Percentiles rank a stretch among this genome's conserved stretches.
Conservation (phyloP, 2,329 filamentous ascomycete genomes). For the Nemania serpens region DNA sequence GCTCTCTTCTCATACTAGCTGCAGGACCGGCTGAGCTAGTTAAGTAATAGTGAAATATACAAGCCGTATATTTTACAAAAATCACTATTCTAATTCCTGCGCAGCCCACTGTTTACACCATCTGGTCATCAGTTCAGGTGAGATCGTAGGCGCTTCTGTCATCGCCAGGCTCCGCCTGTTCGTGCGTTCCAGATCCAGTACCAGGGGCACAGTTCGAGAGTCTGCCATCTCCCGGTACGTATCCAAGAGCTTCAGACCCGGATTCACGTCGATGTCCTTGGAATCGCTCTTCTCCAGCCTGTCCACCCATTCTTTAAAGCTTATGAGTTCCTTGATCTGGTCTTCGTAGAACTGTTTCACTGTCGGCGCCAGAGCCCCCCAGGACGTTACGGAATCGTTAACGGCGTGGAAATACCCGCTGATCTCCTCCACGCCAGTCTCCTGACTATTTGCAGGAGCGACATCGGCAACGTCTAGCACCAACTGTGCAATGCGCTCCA, state of each 20-base stretch:
- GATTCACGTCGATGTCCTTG: conserved; percentile 41
- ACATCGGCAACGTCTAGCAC: conserved; percentile 51
- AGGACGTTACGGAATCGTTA: conserved; percentile 49
- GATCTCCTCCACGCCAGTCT: conserved; percentile 36
- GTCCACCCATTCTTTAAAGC: conserved; percentile 51
- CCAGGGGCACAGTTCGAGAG: conserved; percentile 7
- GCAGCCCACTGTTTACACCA: conserved; percentile 3
- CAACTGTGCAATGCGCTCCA: conserved; percentile 51
- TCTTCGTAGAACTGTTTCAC: conserved; percentile 48
- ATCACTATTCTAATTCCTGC: too few species aligned
- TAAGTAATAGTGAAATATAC: too few species aligned
- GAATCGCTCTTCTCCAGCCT: conserved; percentile 48
- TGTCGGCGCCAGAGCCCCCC: conserved; percentile 46
- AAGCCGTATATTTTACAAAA: too few species aligned
- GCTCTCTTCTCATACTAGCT: too few species aligned
- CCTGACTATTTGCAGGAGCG: conserved; percentile 3
- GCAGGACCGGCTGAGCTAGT: too few species aligned
- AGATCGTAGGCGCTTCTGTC: background rate
- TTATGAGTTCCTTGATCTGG: conserved; percentile 45
- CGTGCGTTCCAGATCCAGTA: background rate
- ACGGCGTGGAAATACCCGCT: conserved; percentile 53
- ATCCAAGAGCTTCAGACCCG: conserved; percentile 56
- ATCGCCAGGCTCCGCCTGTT: background rate
- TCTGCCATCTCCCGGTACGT: conserved; percentile 47
- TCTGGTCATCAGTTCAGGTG: background rate